phyloP scores from a whole-genome alignment of 2,329 filamentous ascomycete genomes.

The Boeremia exigua region DNA sequence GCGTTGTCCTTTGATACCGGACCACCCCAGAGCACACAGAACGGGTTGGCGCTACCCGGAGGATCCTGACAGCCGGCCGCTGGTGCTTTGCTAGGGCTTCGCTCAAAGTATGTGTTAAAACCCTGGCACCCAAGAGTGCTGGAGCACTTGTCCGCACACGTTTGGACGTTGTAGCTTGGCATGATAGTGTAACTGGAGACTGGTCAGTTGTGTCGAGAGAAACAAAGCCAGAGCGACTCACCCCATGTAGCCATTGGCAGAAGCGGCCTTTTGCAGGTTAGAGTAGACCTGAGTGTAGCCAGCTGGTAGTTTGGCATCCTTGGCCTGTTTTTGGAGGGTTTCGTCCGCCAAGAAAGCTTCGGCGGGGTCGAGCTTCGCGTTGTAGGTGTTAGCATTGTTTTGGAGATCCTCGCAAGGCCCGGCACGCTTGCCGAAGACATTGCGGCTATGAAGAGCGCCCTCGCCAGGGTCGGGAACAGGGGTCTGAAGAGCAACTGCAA shows the following conservation, averaged over 20 bases:
- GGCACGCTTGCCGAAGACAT: neutral
- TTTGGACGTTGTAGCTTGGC: neutral
- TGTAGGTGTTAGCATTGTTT: neutral
- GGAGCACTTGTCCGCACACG: neutral
- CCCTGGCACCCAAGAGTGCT: neutral
- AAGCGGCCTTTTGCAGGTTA: neutral
- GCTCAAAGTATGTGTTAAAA: conserved; percentile 10
- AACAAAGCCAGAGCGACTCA: neutral
- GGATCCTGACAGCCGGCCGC: neutral
- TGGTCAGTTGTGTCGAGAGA: neutral
- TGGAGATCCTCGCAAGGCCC: neutral
- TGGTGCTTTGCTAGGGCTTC: neutral
- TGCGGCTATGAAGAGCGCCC: neutral
- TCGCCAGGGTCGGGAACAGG: neutral
- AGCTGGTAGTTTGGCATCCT: neutral
- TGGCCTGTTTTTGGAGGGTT: neutral
- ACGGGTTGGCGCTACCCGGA: neutral
- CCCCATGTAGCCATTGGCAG: conserved; percentile 4
- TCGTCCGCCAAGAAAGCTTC: neutral
- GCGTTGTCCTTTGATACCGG: neutral
- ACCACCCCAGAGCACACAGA: neutral
- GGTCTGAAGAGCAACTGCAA: neutral
- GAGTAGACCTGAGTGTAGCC: neutral
- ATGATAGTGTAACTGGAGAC: neutral
- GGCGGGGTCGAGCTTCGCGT: neutral